Base-by-base conservation (phyloP, 192 early-diverging fungal species). In the Lobosporangium transversale region DNA sequence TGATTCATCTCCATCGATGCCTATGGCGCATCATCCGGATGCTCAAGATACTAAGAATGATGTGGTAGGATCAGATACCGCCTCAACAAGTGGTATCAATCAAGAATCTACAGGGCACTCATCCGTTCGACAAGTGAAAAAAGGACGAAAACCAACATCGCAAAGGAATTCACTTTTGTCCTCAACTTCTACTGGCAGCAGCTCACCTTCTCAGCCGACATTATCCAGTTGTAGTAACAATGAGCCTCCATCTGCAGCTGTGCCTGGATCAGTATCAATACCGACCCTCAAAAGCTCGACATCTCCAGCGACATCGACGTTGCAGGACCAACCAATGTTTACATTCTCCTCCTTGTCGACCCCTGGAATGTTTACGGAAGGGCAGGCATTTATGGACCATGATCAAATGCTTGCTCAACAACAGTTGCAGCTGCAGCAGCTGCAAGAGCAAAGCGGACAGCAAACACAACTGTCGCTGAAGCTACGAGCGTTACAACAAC, bases 291-390 rank as follows among this genome's bases (percentile, higher is more conserved):
- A n/a, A n/a, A n/a, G n/a, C n/a, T n/a, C n/a, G n/a, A 3, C 21
- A 20, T 27, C 57, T 14, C 6, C 32, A 17, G 18, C 33, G 23
- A 31, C 51, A 10, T 15, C 18, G 7, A n/a, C 6, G 6, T 23
- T n/a, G n/a, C 30, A 36, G 18, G 50, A 57, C 2, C 58, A 58
- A 12, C 27, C 43, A 20, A 10, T 36, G 32, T 67, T 76, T 27
- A 43, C 58, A 11, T 76, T 76, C 35, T 66, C 64, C 1, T 76
- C 73, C 1, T 32, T 76, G 23, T 62, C 73, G 10, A 62, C 65
- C 1, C 73, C 73, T 7, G 73, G 73, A 0, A 76, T 76, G 73
- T 76, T 76, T 62, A 57, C 59, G 15, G 32, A 66, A 15, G 73
- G 73, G 3, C 73, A 76, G 20, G 58, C 73, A 2, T 76, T 76